Conservation (phyloP, 1,284 basidiomycete species). For the Puccinia hordei region DNA sequence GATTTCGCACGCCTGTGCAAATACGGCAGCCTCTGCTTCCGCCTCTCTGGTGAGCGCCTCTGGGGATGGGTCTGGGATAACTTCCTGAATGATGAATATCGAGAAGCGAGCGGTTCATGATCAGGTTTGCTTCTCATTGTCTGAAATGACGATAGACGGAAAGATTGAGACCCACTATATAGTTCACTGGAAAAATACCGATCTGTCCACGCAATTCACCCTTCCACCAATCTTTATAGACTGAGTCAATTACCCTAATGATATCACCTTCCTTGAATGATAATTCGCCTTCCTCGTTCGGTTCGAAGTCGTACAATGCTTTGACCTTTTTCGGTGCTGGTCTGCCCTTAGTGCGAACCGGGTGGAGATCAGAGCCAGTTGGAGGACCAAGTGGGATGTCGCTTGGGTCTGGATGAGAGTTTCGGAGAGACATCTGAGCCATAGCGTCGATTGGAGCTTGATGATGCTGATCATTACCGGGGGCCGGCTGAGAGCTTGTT, state of each 20-base stretch:
- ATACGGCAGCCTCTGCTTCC: conserved; percentile 84
- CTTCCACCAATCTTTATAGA: conserved; percentile 98
- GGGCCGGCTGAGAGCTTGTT: conserved; percentile 52
- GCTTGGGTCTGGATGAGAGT: conserved; percentile 51
- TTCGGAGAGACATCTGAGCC: conserved; percentile 58
- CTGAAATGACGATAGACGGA: conserved; percentile 4
- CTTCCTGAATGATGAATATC: conserved; percentile 67
- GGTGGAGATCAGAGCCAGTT: conserved; percentile 47
- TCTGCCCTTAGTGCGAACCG: conserved; percentile 51
- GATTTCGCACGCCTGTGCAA: conserved; percentile 79
- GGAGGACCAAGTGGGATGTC: conserved; percentile 29
- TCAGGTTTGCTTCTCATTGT: conserved; percentile 11
- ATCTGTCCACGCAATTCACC: conserved; percentile 88
- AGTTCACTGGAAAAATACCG: conserved; percentile 97
- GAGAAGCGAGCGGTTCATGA: not conserved
- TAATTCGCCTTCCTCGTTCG: conserved; percentile 86
- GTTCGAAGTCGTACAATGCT: conserved; percentile 86
- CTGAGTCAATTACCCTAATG: conserved; percentile 91
- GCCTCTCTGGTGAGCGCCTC: conserved; percentile 79
- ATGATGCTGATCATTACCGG: conserved; percentile 53
- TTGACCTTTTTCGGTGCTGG: conserved; percentile 71
- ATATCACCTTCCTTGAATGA: conserved; percentile 90
- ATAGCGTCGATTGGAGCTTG: conserved; percentile 56
- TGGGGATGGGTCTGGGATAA: conserved; percentile 80
- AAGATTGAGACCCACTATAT: conserved; percentile 69